Percentiles rank a stretch among this genome's conserved stretches.
Evolutionary conservation across 176 grass and related monocot genomes (phyloP).

Genomic region (Elymus sibiricus): DNA sequence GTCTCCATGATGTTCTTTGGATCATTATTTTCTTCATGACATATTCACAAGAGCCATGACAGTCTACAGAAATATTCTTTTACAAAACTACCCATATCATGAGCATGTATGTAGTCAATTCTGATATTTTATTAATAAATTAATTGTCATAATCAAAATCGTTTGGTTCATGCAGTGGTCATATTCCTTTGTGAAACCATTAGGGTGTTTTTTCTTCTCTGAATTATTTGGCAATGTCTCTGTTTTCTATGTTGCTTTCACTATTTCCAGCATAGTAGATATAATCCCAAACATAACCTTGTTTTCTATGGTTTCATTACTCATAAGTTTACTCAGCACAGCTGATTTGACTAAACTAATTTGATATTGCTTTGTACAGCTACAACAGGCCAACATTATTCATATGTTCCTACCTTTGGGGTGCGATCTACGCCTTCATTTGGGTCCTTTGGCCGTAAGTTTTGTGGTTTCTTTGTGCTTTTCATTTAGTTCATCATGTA

Average conservation of each 20-base stretch:
- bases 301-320: neutral
- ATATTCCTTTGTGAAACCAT: neutral
- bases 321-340: neutral
- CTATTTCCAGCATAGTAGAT: neutral
- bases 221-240: neutral
- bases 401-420: neutral
- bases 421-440: neutral
- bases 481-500: conserved; percentile 1
- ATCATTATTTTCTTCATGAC: neutral
- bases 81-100: neutral
- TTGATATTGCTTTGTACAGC: conserved; percentile 18
- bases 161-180: neutral
- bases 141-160: neutral
- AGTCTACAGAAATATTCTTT: neutral
- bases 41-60: neutral
- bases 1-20: neutral
- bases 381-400: neutral
- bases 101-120: neutral
- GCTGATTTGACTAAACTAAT: neutral
- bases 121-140: neutral
- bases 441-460: conserved; percentile 4
- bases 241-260: neutral
- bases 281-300: neutral
- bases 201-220: neutral
- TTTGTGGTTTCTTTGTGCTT: neutral